Conservation (phyloP, 2,329 filamentous ascomycete species). For the Aspergillus pseudotamarii region DNA sequence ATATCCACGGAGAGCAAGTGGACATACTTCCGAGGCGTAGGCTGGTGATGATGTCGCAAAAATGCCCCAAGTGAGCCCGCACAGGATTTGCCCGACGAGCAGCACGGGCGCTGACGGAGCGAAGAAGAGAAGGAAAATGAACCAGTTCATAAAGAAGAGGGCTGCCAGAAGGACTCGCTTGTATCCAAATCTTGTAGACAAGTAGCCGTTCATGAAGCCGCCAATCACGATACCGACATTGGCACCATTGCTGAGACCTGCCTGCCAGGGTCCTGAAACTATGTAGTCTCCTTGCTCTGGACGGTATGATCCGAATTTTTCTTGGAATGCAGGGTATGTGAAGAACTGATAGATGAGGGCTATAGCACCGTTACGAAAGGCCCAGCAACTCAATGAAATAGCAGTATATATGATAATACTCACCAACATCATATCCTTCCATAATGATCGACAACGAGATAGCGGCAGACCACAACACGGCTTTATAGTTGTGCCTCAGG, state of each 20-base stretch:
- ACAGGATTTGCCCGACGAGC: constrained; percentile 52
- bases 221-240: constrained; percentile 26
- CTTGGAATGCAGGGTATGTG: constrained; percentile 27
- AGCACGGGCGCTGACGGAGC: constrained; percentile 48
- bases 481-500: constrained; percentile 13
- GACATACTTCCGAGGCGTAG: constrained; percentile 34
- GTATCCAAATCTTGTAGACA: constrained; percentile 43
- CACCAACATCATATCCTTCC: constrained; percentile 25
- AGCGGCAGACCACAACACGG: constrained; percentile 14
- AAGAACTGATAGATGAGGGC: constrained; percentile 27
- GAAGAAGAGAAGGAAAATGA: constrained; percentile 56
- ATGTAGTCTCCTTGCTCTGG: constrained; percentile 17
- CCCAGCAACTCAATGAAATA: background rate
- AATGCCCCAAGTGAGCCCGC: constrained; percentile 44
- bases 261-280: constrained; percentile 28
- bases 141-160: constrained; percentile 46
- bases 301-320: constrained; percentile 11
- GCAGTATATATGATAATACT: background rate
- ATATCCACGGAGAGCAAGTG: constrained; percentile 31
- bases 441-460: constrained; percentile 20
- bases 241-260: constrained; percentile 26
- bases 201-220: constrained; percentile 32
- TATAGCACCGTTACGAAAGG: background rate
- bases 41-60: constrained; percentile 32
- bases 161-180: constrained; percentile 48